Evolutionary conservation across 495 filamentous ascomycete genomes (phyloP).

Genomic region (Elasticomyces elasticus): DNA sequence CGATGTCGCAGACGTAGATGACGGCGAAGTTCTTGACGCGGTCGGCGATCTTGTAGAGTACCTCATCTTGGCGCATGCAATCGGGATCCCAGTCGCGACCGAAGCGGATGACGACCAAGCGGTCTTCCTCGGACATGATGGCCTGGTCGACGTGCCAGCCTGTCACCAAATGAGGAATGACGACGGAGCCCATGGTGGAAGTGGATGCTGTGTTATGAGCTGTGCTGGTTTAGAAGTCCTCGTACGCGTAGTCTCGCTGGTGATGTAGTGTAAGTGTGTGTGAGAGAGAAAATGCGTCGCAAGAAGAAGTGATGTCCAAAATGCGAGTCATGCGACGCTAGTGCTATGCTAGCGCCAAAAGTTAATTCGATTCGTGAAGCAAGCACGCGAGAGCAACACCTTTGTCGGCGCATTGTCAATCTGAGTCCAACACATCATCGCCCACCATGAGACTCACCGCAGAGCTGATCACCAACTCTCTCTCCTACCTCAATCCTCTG

Average conservation of each 20-base stretch:
- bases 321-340: too few relatives aligned
- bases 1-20: slow-evolving; percentile 94
- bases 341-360: neutral
- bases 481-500: slow-evolving; percentile 94
- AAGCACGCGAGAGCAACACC: too few relatives aligned
- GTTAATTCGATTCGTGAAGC: too few relatives aligned
- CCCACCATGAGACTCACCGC: slow-evolving; percentile 78
- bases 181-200: slow-evolving; percentile 71
- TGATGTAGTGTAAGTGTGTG: neutral
- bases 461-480: slow-evolving; percentile 81
- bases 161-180: slow-evolving; percentile 82
- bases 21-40: slow-evolving; percentile 84
- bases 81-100: slow-evolving; percentile 69
- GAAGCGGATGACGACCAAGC: slow-evolving; percentile 91
- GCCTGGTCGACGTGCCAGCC: slow-evolving; percentile 97
- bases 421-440: neutral
- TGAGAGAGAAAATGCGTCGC: too few relatives aligned
- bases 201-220: neutral
- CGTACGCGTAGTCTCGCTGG: neutral
- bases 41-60: slow-evolving; percentile 79
- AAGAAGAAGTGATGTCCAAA: too few relatives aligned
- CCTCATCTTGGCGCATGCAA: slow-evolving; percentile 89
- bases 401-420: too few relatives aligned
- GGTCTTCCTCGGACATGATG: slow-evolving; percentile 85
- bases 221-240: neutral